phyloP scores from a whole-genome alignment of 495 filamentous ascomycete species.

The Xylaria cubensis region DNA sequence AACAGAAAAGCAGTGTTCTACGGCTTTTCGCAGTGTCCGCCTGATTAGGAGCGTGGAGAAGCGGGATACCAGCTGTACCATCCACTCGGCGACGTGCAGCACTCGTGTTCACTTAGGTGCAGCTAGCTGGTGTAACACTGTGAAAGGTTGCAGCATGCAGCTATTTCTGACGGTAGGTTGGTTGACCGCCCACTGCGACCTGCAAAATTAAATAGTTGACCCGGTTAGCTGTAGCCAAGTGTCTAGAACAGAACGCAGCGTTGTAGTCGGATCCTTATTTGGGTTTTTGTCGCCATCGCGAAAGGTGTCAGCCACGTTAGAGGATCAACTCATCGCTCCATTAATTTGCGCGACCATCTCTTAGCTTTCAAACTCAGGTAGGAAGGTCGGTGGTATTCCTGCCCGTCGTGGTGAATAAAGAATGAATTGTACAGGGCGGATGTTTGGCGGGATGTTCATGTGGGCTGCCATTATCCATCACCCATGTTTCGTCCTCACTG shows the following conservation, averaged over 20 bases:
- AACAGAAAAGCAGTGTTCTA: slow-evolving; percentile 14
- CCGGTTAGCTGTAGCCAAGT: slow-evolving; percentile 25
- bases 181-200: slow-evolving; percentile 16
- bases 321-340: slow-evolving; percentile 16
- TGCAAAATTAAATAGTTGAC: slow-evolving; percentile 16
- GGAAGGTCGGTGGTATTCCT: too few relatives aligned
- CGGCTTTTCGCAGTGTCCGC: slow-evolving; percentile 2
- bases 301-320: slow-evolving; percentile 17
- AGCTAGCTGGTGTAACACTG: slow-evolving; percentile 23
- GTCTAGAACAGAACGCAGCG: slow-evolving; percentile 27
- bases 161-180: slow-evolving; percentile 5
- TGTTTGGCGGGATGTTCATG: neutral
- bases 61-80: slow-evolving; percentile 9
- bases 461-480: slow-evolving; percentile 17
- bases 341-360: slow-evolving; percentile 7
- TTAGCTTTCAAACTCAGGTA: neutral
- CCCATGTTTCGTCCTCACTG: slow-evolving; percentile 7
- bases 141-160: slow-evolving; percentile 11
- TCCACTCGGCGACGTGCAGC: slow-evolving; percentile 15
- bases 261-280: slow-evolving; percentile 17
- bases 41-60: neutral
- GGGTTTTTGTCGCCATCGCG: slow-evolving; percentile 6
- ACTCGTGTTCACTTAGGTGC: slow-evolving; percentile 26
- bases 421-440: neutral
- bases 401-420: neutral